Evolutionary conservation across 2,329 filamentous ascomycete genomes (phyloP).

Genomic region (Ceratocystis papillata): DNA sequence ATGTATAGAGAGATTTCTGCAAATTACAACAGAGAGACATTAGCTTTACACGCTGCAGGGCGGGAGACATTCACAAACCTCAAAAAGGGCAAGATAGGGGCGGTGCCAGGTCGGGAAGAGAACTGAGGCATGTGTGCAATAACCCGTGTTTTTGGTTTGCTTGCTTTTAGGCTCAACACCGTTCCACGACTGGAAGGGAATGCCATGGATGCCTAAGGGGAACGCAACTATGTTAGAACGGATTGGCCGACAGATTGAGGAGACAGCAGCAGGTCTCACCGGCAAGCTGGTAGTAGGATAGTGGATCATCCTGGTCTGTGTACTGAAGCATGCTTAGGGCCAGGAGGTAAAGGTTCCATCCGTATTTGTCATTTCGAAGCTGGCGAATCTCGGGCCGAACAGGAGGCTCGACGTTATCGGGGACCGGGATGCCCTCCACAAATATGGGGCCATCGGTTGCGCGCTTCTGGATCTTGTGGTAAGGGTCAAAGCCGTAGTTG

Average conservation of each 20-base stretch:
- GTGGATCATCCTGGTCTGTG: constrained; percentile 48
- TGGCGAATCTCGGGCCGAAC: constrained; percentile 56
- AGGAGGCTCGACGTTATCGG: constrained; percentile 35
- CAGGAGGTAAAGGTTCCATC: constrained; percentile 67
- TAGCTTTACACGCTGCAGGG: neutral
- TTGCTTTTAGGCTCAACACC: constrained; percentile 39
- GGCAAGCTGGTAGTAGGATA: constrained; percentile 70
- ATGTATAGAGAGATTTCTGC: constrained; percentile 25
- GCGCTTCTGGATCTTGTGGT: constrained; percentile 14
- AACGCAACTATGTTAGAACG: neutral
- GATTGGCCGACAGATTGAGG: neutral
- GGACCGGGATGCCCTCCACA: constrained; percentile 24
- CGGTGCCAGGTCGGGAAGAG: constrained; percentile 78
- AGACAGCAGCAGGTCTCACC: constrained; percentile 39
- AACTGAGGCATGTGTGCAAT: constrained; percentile 65
- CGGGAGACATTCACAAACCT: constrained; percentile 33
- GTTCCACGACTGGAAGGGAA: constrained; percentile 50
- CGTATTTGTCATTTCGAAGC: constrained; percentile 51
- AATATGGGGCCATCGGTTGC: constrained; percentile 11
- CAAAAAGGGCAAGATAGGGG: constrained; percentile 57
- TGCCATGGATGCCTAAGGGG: constrained; percentile 62
- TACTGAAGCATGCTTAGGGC: constrained; percentile 62
- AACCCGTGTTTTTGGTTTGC: constrained; percentile 43
- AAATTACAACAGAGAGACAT: neutral
- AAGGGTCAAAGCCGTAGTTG: constrained; percentile 23